phyloP scores from a whole-genome alignment of 192 early-diverging fungal species.

The Haplosporangium gracile region DNA sequence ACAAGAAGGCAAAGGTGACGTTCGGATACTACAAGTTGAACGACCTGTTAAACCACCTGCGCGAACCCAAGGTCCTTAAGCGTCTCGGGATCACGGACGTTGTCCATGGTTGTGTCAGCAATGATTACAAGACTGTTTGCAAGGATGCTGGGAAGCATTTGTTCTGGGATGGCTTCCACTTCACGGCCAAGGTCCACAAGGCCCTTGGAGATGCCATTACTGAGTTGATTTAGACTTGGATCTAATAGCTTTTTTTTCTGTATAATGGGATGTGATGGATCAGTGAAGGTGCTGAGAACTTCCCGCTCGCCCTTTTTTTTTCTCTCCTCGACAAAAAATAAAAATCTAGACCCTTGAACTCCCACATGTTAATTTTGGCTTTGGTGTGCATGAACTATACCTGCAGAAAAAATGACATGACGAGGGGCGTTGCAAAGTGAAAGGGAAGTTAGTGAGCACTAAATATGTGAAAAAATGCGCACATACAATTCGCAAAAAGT shows the following conservation, averaged over 20 bases:
- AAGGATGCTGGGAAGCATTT: slow-evolving; percentile 36
- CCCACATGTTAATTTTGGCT: background rate
- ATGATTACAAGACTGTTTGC: slow-evolving; percentile 44
- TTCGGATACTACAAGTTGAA: slow-evolving; percentile 13
- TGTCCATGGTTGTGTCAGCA: slow-evolving; percentile 37
- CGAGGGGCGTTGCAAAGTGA: background rate
- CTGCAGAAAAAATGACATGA: background rate
- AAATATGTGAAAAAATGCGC: too few relatives aligned
- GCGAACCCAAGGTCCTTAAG: slow-evolving; percentile 13
- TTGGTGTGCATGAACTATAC: background rate
- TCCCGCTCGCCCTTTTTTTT: background rate
- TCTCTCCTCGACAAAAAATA: background rate
- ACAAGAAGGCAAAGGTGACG: slow-evolving; percentile 5
- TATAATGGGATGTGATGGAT: background rate
- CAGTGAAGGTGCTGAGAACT: background rate
- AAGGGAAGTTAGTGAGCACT: too few relatives aligned
- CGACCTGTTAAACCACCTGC: slow-evolving; percentile 3
- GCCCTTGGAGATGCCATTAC: slow-evolving; percentile 27
- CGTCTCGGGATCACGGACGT: slow-evolving; percentile 40
- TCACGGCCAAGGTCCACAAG: slow-evolving; percentile 30
- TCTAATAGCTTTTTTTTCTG: background rate
- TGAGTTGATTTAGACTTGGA: slow-evolving; percentile 13
- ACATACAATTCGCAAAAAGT: too few relatives aligned
- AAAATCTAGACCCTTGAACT: background rate
- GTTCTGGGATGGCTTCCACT: slow-evolving; percentile 43